phyloP scores from a whole-genome alignment of 148 eudicot species.

The Silene uniflora region DNA sequence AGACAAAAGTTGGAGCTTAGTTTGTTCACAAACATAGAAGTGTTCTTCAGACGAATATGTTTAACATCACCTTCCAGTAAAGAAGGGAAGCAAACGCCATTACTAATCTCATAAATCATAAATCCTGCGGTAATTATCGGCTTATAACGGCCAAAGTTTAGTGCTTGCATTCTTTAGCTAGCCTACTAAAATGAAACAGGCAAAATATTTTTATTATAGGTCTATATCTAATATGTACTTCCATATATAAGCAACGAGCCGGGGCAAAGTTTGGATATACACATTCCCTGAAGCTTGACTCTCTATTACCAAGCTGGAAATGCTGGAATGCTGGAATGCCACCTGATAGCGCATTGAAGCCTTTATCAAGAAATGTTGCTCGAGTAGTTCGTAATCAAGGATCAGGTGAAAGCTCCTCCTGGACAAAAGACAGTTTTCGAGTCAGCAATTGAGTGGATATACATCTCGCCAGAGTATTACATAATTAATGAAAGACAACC shows the following conservation, averaged over 20 bases:
- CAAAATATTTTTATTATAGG: not conserved
- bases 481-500: not conserved
- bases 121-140: not conserved
- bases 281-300: not conserved
- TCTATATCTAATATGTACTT: not conserved
- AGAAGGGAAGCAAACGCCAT: constrained; percentile 11
- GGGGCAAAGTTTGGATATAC: not conserved
- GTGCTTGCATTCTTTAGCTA: not conserved
- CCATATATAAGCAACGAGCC: constrained; percentile 1
- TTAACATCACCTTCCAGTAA: constrained; percentile 5
- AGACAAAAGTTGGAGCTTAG: not conserved
- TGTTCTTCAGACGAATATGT: not conserved
- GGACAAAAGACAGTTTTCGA: not conserved
- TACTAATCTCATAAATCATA: not conserved
- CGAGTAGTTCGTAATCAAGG: not conserved
- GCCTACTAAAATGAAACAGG: not conserved
- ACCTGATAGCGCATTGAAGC: not conserved
- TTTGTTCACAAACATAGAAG: not conserved
- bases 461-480: not conserved
- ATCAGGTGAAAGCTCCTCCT: not conserved
- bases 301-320: not conserved
- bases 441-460: not conserved
- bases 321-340: constrained; percentile 2
- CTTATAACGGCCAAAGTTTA: not conserved
- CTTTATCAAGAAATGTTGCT: not conserved